Conservation (phyloP, 2,329 filamentous ascomycete genomes). For the Lasiodiplodia gonubiensis region DNA sequence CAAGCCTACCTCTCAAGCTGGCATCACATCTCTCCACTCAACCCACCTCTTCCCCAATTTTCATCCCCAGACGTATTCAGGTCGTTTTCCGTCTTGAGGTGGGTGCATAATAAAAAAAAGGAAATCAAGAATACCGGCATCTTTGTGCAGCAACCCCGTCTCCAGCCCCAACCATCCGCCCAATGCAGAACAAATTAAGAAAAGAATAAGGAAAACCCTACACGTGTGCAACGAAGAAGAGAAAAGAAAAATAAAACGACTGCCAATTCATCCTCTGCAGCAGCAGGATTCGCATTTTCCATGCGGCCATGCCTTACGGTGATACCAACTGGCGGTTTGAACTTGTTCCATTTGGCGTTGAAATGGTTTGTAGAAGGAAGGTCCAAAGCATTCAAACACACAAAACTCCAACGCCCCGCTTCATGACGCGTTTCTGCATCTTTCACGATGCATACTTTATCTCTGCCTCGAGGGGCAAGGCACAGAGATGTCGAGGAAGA, state of each 20-base stretch:
- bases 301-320: slow-evolving; percentile 7
- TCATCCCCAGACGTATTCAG: not conserved
- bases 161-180: not conserved
- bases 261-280: not conserved
- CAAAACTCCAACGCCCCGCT: slow-evolving; percentile 18
- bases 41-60: not conserved
- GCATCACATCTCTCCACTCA: not conserved
- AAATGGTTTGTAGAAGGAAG: not conserved
- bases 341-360: not conserved
- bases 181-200: not conserved
- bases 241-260: not conserved
- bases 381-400: not conserved
- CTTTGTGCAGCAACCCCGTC: not conserved
- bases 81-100: not conserved
- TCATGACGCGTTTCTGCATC: slow-evolving; percentile 17
- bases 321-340: not conserved
- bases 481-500: not conserved
- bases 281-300: slow-evolving; percentile 2
- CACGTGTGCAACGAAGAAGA: not conserved
- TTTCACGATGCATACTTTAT: not conserved
- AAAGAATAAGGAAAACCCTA: not conserved
- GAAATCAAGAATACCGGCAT: not conserved
- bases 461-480: not conserved
- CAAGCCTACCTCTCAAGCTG: not conserved
- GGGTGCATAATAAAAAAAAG: not conserved